These are phyloP conservation scores for Tricholoma furcatifolium DNA, from an alignment of 768 basidiomycete genomes.

Conservation along the genomic window DNA sequence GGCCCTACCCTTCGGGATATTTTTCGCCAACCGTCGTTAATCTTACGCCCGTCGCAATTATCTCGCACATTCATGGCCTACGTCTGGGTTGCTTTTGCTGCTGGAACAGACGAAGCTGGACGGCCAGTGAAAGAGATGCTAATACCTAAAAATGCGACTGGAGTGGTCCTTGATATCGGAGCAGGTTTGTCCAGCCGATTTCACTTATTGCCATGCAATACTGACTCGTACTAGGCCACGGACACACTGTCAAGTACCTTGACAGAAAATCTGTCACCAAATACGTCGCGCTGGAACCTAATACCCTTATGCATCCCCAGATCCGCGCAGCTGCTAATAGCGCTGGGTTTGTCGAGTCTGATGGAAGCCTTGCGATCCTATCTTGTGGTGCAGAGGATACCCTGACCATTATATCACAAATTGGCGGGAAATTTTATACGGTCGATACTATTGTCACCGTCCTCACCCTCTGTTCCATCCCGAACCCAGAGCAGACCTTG, in stretches of 20 bases:
- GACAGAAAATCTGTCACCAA: slow-evolving; percentile 49
- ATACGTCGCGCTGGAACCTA: slow-evolving; percentile 76
- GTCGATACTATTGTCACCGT: slow-evolving; percentile 66
- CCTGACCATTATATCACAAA: slow-evolving; percentile 37
- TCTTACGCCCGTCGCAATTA: slow-evolving; percentile 27
- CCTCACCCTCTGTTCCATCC: slow-evolving; percentile 64
- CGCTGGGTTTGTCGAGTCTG: slow-evolving; percentile 41
- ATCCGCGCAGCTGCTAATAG: slow-evolving; percentile 47
- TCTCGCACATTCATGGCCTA: slow-evolving; percentile 50
- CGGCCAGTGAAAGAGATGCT: slow-evolving; percentile 41
- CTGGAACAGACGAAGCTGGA: slow-evolving; percentile 41
- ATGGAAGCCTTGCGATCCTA: slow-evolving; percentile 54
- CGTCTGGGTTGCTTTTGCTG: slow-evolving; percentile 52
- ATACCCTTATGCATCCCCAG: slow-evolving; percentile 57
- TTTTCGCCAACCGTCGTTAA: slow-evolving; percentile 36
- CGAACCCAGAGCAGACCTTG: slow-evolving; percentile 49
- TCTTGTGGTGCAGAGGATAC: slow-evolving; percentile 64
- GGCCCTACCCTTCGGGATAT: slow-evolving; percentile 45
- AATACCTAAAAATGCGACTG: slow-evolving; percentile 41
- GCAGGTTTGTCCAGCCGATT: slow-evolving; percentile 4
- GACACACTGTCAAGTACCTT: slow-evolving; percentile 63
- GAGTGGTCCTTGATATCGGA: slow-evolving; percentile 54
- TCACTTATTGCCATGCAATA: background rate
- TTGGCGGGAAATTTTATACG: slow-evolving; percentile 14
- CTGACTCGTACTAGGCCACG: slow-evolving; percentile 45